Evolutionary conservation across 169 alveolate genomes (phyloP).

Genomic region (Theileria sp.): DNA sequence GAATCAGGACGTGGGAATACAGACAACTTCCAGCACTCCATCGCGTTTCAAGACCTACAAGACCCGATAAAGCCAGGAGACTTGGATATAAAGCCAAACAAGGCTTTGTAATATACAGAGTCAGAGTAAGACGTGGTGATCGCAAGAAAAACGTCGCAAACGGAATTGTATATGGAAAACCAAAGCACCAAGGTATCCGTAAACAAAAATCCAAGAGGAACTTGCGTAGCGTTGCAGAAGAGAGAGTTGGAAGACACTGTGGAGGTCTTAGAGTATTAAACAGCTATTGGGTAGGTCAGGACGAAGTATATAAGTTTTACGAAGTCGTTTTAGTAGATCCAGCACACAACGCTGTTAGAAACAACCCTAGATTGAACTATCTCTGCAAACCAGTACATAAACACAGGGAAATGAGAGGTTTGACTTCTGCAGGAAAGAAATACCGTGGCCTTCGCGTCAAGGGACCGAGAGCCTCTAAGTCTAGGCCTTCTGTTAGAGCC

Average conservation of each 20-base stretch:
- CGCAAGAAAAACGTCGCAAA: constrained; percentile 96
- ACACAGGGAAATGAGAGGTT: constrained; percentile 98
- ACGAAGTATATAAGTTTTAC: constrained; percentile 96
- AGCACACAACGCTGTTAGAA: constrained; percentile 95
- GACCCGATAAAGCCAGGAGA: constrained; percentile 97
- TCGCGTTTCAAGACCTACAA: constrained; percentile 90
- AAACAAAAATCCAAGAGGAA: constrained; percentile 94
- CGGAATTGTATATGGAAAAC: constrained; percentile 99
- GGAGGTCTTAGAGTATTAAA: constrained; percentile 96
- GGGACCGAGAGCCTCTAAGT: constrained; percentile 91
- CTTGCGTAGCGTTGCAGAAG: constrained; percentile 97
- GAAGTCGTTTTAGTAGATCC: constrained; percentile 99
- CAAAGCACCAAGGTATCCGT: constrained; percentile 95
- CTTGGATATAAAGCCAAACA: constrained; percentile 99
- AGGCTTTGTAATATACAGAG: constrained; percentile 98
- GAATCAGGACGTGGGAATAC: constrained; percentile 99
- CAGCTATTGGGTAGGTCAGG: constrained; percentile 99
- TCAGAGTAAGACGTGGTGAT: constrained; percentile 99
- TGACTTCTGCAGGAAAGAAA: constrained; percentile 90
- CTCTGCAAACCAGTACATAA: constrained; percentile 94
- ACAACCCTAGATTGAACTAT: constrained; percentile 98
- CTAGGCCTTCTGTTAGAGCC: constrained; percentile 94
- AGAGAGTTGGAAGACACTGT: constrained; percentile 95
- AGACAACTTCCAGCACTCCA: constrained; percentile 97
- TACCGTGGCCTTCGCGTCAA: constrained; percentile 87